These are phyloP conservation scores for Trebouxiophyceae sp. DNA, from an alignment of 163 green algal genomes.

Conservation along the genomic window DNA sequence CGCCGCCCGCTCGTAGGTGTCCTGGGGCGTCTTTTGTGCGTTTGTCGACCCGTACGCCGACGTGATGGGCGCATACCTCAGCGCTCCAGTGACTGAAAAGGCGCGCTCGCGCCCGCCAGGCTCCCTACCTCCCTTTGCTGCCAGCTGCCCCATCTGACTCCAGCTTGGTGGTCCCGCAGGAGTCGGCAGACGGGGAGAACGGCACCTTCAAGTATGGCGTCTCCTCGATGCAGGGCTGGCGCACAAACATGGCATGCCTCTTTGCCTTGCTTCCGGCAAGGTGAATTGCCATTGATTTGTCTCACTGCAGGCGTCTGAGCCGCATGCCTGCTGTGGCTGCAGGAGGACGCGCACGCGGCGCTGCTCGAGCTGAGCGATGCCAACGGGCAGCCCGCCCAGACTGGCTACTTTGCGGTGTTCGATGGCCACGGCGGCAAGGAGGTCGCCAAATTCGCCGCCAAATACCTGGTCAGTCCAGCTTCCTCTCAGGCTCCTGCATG, in stretches of 20 bases:
- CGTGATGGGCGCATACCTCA: constrained; percentile 51
- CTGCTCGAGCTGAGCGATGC: constrained; percentile 37
- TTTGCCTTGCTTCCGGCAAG: neutral
- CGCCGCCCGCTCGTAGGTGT: too few relatives aligned
- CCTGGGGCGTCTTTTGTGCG: neutral
- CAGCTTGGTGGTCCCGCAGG: constrained; percentile 23
- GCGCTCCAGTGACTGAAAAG: constrained; percentile 44
- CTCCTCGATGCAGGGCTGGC: constrained; percentile 63
- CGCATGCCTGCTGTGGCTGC: constrained; percentile 1
- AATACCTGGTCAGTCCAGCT: constrained; percentile 41
- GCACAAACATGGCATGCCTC: constrained; percentile 49
- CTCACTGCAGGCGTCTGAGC: neutral
- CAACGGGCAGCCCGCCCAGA: neutral
- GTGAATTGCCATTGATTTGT: neutral
- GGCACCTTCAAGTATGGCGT: constrained; percentile 45
- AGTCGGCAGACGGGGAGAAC: constrained; percentile 43
- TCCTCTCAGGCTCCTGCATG: neutral
- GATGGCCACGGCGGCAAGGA: constrained; percentile 77
- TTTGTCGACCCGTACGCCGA: neutral
- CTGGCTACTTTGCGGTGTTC: constrained; percentile 65
- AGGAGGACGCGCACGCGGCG: constrained; percentile 65
- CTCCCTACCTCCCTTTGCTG: neutral
- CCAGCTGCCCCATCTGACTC: neutral
- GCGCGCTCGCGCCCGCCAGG: constrained; percentile 7
- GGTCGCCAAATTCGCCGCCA: constrained; percentile 57